Base-by-base conservation (phyloP, 139 green algal genomes). In the Volvox africanus region DNA sequence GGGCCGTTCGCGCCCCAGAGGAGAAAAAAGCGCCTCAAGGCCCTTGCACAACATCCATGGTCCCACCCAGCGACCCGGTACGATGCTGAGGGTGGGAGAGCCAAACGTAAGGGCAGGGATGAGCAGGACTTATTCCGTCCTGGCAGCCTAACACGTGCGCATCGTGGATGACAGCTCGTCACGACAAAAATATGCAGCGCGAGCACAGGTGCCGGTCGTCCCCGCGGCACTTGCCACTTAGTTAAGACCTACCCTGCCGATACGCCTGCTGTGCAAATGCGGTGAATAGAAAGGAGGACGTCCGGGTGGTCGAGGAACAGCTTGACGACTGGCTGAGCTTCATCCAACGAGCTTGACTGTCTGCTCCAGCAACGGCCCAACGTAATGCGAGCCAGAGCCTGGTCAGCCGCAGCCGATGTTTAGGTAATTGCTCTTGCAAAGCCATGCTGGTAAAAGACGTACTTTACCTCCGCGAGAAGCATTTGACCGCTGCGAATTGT, bases 401-500 rank as follows among this genome's bases (percentile, higher is more conserved):
- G 16, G 65, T 73, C 6, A 73, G 44, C 65, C 2, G 16, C 65
- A 24, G 65, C 2, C 65, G 16, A 28, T 9, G 6, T 16, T 73
- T 28, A 73, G 16, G 65, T 28, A 73, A 24, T 73, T 55, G 44
- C 65, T 73, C 9, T 9, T 12, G 65, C 65, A 73, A 73, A 24
- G 5, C 44, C 44, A 55, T 14, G 9, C 21, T 73, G 65, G 65
- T 73, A 73, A 73, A 73, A 73, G 21, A 28, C 65, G 2, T 24
- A 33, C 24, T 44, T n/a, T 80, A 97, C 97, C 95, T 99, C 95
- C 9, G 96, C 97, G 33, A 99, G 89, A 18, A 99, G 92, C 98
- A 99, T 99, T 93, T 99, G 98, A 0, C 96, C 97, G 77, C 94
- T 98, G 78, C 98, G 95, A 35, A 99, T 91, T 19, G 98, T 99